These are phyloP conservation scores for Begonia loranthoides DNA, from an alignment of 306 rosid genomes.

Conservation along the genomic window DNA sequence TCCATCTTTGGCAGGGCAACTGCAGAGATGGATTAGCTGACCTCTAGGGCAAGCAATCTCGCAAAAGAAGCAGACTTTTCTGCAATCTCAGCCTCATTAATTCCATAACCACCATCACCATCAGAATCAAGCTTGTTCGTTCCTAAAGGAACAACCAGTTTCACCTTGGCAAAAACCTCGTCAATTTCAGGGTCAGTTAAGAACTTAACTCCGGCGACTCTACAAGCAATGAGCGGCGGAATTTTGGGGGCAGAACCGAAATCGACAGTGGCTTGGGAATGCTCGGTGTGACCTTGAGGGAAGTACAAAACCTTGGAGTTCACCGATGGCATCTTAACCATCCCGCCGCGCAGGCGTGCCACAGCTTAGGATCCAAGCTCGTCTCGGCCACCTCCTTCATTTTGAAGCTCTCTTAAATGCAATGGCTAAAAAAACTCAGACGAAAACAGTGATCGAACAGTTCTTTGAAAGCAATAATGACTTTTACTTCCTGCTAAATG, in stretches of 20 bases:
- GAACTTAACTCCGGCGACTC: too few relatives aligned
- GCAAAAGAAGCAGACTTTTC: too few relatives aligned
- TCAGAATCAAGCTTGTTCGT: too few relatives aligned
- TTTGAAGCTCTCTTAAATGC: constrained; percentile 3
- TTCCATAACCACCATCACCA: too few relatives aligned
- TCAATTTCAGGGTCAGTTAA: too few relatives aligned
- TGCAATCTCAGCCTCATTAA: too few relatives aligned
- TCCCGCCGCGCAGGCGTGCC: constrained; percentile 99
- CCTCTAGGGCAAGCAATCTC: too few relatives aligned
- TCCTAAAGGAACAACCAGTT: too few relatives aligned
- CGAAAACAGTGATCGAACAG: constrained; percentile 3
- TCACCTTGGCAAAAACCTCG: too few relatives aligned
- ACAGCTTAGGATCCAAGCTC: constrained; percentile 75
- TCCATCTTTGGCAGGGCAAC: too few relatives aligned
- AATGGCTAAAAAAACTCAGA: too few relatives aligned
- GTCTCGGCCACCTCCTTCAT: constrained; percentile 61
- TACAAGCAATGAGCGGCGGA: constrained; percentile 63
- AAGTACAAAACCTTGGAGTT: constrained; percentile 83
- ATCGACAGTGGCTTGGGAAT: constrained; percentile 57
- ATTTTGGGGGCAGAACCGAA: constrained; percentile 29
- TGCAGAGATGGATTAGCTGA: too few relatives aligned
- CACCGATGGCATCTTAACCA: constrained; percentile 78
- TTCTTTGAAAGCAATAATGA: constrained; percentile 1
- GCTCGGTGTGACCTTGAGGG: constrained; percentile 96
- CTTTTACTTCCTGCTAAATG: constrained; percentile 2